Evolutionary conservation across 192 early-diverging fungal genomes (phyloP).

Genomic region (Entomortierella chlamydospora): DNA sequence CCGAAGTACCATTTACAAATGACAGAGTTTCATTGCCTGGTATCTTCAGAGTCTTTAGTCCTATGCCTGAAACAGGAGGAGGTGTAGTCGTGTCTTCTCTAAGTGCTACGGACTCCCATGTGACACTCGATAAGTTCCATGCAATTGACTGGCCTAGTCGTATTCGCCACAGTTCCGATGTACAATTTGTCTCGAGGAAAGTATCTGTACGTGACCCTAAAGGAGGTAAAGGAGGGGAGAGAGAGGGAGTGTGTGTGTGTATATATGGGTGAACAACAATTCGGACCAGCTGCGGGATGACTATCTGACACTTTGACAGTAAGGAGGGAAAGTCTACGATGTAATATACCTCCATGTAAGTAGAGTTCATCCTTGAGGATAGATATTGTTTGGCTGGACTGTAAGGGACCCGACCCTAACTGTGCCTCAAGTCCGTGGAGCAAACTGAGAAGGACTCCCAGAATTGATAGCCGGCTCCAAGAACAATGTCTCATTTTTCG

Average conservation of each 20-base stretch:
- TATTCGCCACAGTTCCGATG: constrained; percentile 34
- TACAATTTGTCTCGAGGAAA: constrained; percentile 35
- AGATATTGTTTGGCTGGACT: constrained; percentile 35
- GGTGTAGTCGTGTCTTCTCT: constrained; percentile 6
- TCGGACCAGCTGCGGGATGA: background rate
- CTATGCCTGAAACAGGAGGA: constrained; percentile 38
- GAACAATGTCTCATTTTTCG: constrained; percentile 9
- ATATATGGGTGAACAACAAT: background rate
- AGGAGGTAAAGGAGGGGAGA: background rate
- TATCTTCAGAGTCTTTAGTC: constrained; percentile 28
- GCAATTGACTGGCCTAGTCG: constrained; percentile 19
- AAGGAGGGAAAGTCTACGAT: background rate
- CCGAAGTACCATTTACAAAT: constrained; percentile 21
- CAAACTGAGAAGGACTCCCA: constrained; percentile 15
- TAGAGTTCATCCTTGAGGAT: constrained; percentile 51
- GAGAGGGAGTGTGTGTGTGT: background rate
- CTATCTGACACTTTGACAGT: background rate
- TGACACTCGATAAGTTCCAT: constrained; percentile 34
- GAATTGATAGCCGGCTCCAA: constrained; percentile 11
- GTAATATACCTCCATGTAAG: constrained; percentile 40
- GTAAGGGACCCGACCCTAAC: constrained; percentile 18
- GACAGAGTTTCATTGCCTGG: constrained; percentile 29
- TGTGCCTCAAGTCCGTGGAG: constrained; percentile 33
- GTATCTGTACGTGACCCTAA: constrained; percentile 27
- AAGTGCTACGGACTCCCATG: constrained; percentile 31